These are phyloP conservation scores for Xylaria acuta DNA, from an alignment of 495 filamentous ascomycete genomes.

Conservation along the genomic window DNA sequence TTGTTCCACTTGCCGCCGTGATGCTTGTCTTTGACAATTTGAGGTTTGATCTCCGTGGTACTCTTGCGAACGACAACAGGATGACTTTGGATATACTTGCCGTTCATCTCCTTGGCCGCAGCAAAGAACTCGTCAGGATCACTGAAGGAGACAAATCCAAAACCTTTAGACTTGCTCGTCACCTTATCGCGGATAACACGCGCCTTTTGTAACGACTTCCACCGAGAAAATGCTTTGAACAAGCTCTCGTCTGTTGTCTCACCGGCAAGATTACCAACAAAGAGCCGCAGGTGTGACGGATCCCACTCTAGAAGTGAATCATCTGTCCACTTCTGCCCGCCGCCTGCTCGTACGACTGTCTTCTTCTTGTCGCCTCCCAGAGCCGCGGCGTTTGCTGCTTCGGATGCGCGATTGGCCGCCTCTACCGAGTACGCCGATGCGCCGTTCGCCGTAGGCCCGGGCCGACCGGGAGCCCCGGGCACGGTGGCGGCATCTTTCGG, in stretches of 20 bases:
- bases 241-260: constrained; percentile 97
- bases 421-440: constrained; percentile 30
- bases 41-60: constrained; percentile 85
- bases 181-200: constrained; percentile 96
- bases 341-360: constrained; percentile 86
- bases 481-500: constrained; percentile 41
- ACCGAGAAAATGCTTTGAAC: constrained; percentile 89
- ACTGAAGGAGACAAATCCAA: constrained; percentile 94
- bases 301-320: constrained; percentile 91
- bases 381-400: constrained; percentile 38
- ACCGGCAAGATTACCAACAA: constrained; percentile 96
- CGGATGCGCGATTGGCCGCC: constrained; percentile 30
- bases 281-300: constrained; percentile 90
- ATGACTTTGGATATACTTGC: constrained; percentile 98
- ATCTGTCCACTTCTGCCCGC: constrained; percentile 90
- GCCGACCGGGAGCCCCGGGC: constrained; percentile 33
- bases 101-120: constrained; percentile 96
- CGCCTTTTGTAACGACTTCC: constrained; percentile 87
- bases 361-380: constrained; percentile 53
- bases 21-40: constrained; percentile 42
- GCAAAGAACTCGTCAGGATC: constrained; percentile 95
- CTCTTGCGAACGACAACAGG: constrained; percentile 84
- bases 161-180: constrained; percentile 93
- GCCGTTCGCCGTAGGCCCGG: constrained; percentile 28
- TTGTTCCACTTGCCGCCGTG: constrained; percentile 44